Evolutionary conservation across 2,329 filamentous ascomycete species (phyloP), one percentile per base, ranked within the genome.

Genomic region (Hirsutella thompsonii): DNA sequence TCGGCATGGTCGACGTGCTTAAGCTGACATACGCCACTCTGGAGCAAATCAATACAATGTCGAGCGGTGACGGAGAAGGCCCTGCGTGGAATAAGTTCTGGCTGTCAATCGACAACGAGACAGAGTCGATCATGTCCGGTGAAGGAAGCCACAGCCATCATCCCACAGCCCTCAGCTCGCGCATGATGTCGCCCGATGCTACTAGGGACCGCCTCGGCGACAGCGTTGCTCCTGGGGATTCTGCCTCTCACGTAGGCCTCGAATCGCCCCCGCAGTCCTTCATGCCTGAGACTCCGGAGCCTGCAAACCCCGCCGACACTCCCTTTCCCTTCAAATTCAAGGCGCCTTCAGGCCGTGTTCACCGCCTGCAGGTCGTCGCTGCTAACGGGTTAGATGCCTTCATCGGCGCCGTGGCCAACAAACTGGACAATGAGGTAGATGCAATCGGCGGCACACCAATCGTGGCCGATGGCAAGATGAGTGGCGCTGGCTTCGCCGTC

Each of bases 21-120:
- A 96, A 96, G 68, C 74, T 98, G 55, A 98, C 92, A 19, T 98
- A 98, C 63, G 92, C 92, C 38, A 98, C 92, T 5, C 74, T 98
- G 40, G 92, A 98, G 64, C 90, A 95, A 68, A 88, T 94, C 64
- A 96, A 96, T 68, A 88, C 86, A 44, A 96, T 98, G 81, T 80
- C 76, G 33, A 88, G 81, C 40, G 76, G 77, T 34, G 90, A 94
- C 57, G 87, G 79, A 52, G 92, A 98, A 64, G 92, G 92, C 0
- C 92, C 92, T 5, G 92, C 92, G 6, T 98, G 92, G 92, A 96
- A 95, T 69, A 98, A 96, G 64, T 98, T 98, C 68, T 98, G 92
- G 92, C 72, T 96, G 50, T 96, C 92, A 1, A 80, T 98, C 53
- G 77, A 96, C 60, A 79, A 93, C 53, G 90, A 94, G 60, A 90